Evolutionary conservation across 2,329 filamentous ascomycete species (phyloP), one percentile per base, ranked within the genome.

Genomic region (Capronia americana): DNA sequence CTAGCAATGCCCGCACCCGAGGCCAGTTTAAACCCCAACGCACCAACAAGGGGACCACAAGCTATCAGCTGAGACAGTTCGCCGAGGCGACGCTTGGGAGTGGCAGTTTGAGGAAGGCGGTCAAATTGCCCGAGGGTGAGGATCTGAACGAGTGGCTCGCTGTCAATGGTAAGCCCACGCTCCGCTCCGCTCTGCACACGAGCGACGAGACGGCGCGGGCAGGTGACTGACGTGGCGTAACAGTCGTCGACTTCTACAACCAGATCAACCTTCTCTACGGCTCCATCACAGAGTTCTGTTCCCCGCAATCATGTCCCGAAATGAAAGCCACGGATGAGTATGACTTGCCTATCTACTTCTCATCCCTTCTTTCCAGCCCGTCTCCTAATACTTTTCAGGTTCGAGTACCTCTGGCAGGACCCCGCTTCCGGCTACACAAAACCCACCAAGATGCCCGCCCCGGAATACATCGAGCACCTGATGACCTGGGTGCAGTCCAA

Each of bases 321-420:
- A 99, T 99, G 95, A 99, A 99, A 81, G 95, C 95, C n/a, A 99
- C 95, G 10, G 96, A 99, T 81, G 95, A 99, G 90, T 95, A 85
- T 71, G 87, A 66, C n/a, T 11, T 17, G 7, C 60, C 48, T 34
- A 17, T 53, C 32, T 12, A 10, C 23, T 24, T 20, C n/a, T 58
- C 67, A 8, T 8, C 14, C 70, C 62, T 30, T 57, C 65, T 55
- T 51, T 57, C 55, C 57, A 6, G 38, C 38, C 5, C 3, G 38
- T 44, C 17, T 30, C 20, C 44, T 53, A 20, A 54, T 23, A 32
- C 11, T n/a, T 53, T 57, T 10, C 67, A 94, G 92, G 76, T 99
- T 98, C 79, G 95, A 99, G 80, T 99, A 99, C 80, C 89, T 99
- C 72, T 99, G 95, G 95, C 95, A 99, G 82, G 94, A 99, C 80